Evolutionary conservation across 257 asterid species (phyloP).

Genomic region (Lantana camara): DNA sequence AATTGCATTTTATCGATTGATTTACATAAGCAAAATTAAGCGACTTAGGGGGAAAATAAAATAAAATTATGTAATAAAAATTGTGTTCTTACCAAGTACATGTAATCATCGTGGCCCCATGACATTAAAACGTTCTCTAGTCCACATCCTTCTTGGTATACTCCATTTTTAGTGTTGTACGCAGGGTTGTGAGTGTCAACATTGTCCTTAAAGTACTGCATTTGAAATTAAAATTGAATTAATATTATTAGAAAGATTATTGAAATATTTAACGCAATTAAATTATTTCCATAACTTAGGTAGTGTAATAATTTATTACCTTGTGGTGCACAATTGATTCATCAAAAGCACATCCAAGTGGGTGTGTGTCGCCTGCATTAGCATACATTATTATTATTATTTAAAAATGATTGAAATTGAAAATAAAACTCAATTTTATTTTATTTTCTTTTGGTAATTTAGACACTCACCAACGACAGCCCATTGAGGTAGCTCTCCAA

Average conservation of each 20-base stretch:
- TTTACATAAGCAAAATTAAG: neutral
- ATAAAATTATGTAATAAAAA: neutral
- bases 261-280: no score
- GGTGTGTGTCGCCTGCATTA: constrained; percentile 45
- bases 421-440: no score
- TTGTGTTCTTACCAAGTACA: constrained; percentile 42
- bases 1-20: neutral
- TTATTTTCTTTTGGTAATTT: no score
- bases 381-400: neutral
- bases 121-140: constrained; percentile 49
- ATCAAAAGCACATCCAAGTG: constrained; percentile 56
- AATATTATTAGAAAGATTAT: no score
- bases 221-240: neutral
- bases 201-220: constrained; percentile 46
- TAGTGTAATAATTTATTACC: constrained; percentile 25
- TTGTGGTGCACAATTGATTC: constrained; percentile 45
- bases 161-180: constrained; percentile 45
- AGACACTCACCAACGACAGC: no score
- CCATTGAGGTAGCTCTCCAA: constrained; percentile 47
- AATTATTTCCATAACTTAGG: no score
- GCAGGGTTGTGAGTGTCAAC: constrained; percentile 39
- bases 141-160: constrained; percentile 45
- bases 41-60: neutral
- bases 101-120: constrained; percentile 59
- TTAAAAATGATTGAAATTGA: neutral